These are phyloP conservation scores for Sporothrix pseudoabietina DNA, from an alignment of 2,329 filamentous ascomycete genomes.

Conservation along the genomic window DNA sequence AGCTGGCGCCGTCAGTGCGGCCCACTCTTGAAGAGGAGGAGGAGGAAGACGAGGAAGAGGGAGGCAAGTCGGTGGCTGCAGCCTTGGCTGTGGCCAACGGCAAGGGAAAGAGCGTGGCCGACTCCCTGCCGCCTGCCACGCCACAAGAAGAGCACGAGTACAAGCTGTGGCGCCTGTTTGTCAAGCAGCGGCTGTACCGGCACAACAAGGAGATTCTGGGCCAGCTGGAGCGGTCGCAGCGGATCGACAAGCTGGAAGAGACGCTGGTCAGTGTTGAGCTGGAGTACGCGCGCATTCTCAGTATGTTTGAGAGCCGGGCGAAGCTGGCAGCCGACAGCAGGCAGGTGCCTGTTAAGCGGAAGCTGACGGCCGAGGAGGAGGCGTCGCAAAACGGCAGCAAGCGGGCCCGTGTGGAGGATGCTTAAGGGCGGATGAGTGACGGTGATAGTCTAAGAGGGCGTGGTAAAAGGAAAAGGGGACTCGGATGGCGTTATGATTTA, in stretches of 20 bases:
- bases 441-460: not conserved
- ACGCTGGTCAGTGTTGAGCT: slow-evolving; percentile 68
- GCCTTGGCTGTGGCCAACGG: slow-evolving; percentile 21
- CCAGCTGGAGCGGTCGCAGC: slow-evolving; percentile 68
- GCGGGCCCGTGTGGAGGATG: slow-evolving; percentile 25
- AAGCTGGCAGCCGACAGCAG: slow-evolving; percentile 35
- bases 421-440: not conserved
- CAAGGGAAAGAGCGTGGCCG: slow-evolving; percentile 30
- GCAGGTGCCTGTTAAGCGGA: slow-evolving; percentile 33
- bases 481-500: slow-evolving; percentile 8
- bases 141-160: slow-evolving; percentile 64
- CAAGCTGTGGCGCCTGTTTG: slow-evolving; percentile 70
- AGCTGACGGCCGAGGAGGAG: slow-evolving; percentile 34
- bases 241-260: slow-evolving; percentile 71
- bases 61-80: slow-evolving; percentile 28
- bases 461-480: not conserved
- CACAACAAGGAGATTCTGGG: slow-evolving; percentile 72
- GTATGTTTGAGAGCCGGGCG: slow-evolving; percentile 47
- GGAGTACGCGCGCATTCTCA: slow-evolving; percentile 70
- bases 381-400: slow-evolving; percentile 31
- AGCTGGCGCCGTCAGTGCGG: slow-evolving; percentile 59
- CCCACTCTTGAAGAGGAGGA: slow-evolving; percentile 52
- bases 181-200: slow-evolving; percentile 75
- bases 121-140: slow-evolving; percentile 43
- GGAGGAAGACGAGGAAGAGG: slow-evolving; percentile 22